Percentiles rank a stretch among this genome's conserved stretches.
Conservation (phyloP, 768 basidiomycete species). For the Tricholoma terreum region DNA sequence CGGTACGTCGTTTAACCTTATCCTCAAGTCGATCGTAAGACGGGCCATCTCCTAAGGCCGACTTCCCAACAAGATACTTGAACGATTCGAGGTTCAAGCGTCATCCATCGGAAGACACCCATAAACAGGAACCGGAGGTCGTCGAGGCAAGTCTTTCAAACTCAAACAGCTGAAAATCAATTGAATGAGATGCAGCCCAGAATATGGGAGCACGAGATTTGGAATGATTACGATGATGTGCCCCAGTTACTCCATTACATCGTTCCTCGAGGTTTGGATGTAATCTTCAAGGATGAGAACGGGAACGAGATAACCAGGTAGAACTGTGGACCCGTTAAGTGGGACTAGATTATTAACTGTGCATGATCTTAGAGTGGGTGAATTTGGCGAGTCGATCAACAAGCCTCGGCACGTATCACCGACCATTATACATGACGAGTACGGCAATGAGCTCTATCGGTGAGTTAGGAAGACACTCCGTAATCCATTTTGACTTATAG, state of each 20-base stretch:
- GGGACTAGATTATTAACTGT: neutral
- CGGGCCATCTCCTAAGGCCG: neutral
- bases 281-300: slow-evolving; percentile 64
- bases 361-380: slow-evolving; percentile 42
- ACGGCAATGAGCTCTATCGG: slow-evolving; percentile 59
- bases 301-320: slow-evolving; percentile 66
- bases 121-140: slow-evolving; percentile 9
- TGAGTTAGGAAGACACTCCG: slow-evolving; percentile 16
- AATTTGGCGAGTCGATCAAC: slow-evolving; percentile 33
- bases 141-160: slow-evolving; percentile 13
- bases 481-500: neutral
- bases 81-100: neutral
- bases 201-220: slow-evolving; percentile 24
- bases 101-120: neutral
- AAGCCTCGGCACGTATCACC: slow-evolving; percentile 25
- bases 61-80: neutral
- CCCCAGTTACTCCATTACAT: slow-evolving; percentile 50
- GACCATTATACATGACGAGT: slow-evolving; percentile 56
- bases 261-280: slow-evolving; percentile 60
- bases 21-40: neutral
- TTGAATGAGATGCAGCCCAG: slow-evolving; percentile 8
- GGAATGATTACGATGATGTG: slow-evolving; percentile 18
- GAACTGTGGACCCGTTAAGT: neutral
- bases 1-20: neutral
- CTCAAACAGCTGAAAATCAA: neutral